A percentile compares a stretch with the other conserved stretches of the same genome.
Evolutionary conservation across 805 yeast species (phyloP).

Genomic region (Zygosaccharomyces rouxii): DNA sequence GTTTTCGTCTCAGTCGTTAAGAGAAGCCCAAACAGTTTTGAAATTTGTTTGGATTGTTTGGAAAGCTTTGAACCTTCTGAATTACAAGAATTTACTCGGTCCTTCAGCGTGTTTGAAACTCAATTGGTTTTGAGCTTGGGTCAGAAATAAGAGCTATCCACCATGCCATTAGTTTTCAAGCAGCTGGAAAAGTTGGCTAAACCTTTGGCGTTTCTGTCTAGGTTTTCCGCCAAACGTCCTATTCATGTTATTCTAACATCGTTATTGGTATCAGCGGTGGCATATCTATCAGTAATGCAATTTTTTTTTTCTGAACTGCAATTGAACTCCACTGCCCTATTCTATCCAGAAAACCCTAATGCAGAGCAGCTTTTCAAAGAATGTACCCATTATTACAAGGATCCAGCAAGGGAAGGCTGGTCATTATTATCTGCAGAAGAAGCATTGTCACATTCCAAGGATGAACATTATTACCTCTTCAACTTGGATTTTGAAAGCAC

Average conservation of each 20-base stretch:
- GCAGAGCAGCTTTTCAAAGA: constrained; percentile 22
- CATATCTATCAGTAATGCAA: constrained; percentile 71
- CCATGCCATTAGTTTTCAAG: constrained; percentile 29
- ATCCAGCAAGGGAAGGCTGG: constrained; percentile 21
- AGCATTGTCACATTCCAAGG: constrained; percentile 12
- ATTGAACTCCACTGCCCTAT: constrained; percentile 21
- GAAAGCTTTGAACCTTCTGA: not conserved
- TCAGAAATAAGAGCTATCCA: not conserved
- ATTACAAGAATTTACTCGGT: not conserved
- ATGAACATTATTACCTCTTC: constrained; percentile 32
- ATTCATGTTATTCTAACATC: constrained; percentile 76
- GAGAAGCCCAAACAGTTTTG: not conserved
- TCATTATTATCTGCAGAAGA: constrained; percentile 19
- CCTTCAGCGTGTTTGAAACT: constrained; percentile 1
- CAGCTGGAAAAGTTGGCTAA: constrained; percentile 34
- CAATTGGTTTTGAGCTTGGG: constrained; percentile 1
- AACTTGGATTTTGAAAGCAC: constrained; percentile 27
- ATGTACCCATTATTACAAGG: constrained; percentile 28
- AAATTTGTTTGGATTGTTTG: not conserved
- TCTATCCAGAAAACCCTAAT: constrained; percentile 17
- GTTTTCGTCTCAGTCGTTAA: not conserved
- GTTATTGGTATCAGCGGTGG: constrained; percentile 69
- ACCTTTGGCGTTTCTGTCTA: constrained; percentile 45
- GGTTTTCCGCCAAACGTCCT: constrained; percentile 72
- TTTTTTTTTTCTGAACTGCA: constrained; percentile 49